These are phyloP conservation scores for Chenopodium formosanum DNA, from an alignment of 148 eudicot species.

Conservation along the genomic window DNA sequence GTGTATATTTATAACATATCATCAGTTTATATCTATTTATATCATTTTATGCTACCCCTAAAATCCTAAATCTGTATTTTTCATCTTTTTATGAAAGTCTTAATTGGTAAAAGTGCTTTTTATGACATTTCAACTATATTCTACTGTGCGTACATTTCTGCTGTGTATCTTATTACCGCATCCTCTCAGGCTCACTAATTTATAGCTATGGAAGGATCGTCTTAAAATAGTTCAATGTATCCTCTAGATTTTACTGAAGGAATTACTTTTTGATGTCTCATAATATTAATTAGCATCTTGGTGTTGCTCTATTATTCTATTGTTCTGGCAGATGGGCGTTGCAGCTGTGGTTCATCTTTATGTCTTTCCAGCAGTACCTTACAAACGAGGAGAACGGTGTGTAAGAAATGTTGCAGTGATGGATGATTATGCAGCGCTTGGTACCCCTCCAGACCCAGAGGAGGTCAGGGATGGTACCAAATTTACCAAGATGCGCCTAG, in stretches of 20 bases:
- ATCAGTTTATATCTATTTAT: not conserved
- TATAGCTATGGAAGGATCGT: not conserved
- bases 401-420: slow-evolving; percentile 89
- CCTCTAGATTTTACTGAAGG: not conserved
- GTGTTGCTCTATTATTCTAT: slow-evolving; percentile 12
- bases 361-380: slow-evolving; percentile 90
- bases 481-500: slow-evolving; percentile 46
- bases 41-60: no score
- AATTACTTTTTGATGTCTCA: not conserved
- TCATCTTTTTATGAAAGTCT: not conserved
- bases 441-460: slow-evolving; percentile 85
- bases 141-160: not conserved
- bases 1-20: not conserved
- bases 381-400: slow-evolving; percentile 94
- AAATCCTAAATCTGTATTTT: not conserved
- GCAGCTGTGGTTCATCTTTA: slow-evolving; percentile 95
- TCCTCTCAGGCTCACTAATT: not conserved
- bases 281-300: not conserved
- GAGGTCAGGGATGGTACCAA: slow-evolving; percentile 79
- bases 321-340: slow-evolving; percentile 76
- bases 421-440: slow-evolving; percentile 92
- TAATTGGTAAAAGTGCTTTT: not conserved
- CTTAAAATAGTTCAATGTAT: not conserved
- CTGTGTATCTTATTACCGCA: not conserved
- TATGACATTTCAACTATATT: not conserved